Base-by-base conservation (phyloP, 2,329 filamentous ascomycete species). In the Fusarium concolor region DNA sequence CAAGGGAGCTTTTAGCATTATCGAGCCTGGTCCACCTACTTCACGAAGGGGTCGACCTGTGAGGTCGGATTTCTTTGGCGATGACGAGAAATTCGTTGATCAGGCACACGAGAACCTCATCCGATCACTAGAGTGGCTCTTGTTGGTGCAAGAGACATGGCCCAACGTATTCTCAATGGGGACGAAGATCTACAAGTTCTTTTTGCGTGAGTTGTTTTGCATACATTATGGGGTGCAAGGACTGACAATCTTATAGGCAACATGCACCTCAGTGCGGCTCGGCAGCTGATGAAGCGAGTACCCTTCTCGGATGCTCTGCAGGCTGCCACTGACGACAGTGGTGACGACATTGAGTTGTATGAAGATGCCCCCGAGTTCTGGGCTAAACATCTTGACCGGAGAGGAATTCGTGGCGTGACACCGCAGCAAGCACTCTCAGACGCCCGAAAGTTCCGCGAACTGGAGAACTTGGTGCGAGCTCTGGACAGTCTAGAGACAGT, bases 61-160 rank as follows among this genome's bases (percentile, higher is more conserved):
- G 56, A 89, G 86, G 75, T 81, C 86, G 8, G 88, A 91, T 62
- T 92, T 97, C 74, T 87, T 94, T 53, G 89, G 90, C 6, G 87
- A 88, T 3, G 83, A 88, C 79, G 80, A 82, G 10, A 83, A 82
- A 56, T 74, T 72, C 11, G 80, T 89, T 11, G 84, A 88, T 10
- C 79, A 84, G 42, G 87, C 91, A 61, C 90, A 95, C 65, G 87
- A 90, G 71, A 79, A 85, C 33, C 84, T 97, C 51, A 93, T 97
- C 44, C 87, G 91, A 57, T 89, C 92, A 37, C 81, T 97, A 61
- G 92, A 96, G 75, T 98, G 95, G 94, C 90, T 95, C 76, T 81
- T 92, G 59, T 85, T 92, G 56, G 86, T 95, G 10, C 87, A 91
- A 49, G 90, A 87, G 14, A 85, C 92, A 55, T 94, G 91, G 90